Evolutionary conservation across 1,139 yeast genomes (phyloP), one percentile per base, ranked within the genome.

Genomic region (Saccharomycopsis hybrid): DNA sequence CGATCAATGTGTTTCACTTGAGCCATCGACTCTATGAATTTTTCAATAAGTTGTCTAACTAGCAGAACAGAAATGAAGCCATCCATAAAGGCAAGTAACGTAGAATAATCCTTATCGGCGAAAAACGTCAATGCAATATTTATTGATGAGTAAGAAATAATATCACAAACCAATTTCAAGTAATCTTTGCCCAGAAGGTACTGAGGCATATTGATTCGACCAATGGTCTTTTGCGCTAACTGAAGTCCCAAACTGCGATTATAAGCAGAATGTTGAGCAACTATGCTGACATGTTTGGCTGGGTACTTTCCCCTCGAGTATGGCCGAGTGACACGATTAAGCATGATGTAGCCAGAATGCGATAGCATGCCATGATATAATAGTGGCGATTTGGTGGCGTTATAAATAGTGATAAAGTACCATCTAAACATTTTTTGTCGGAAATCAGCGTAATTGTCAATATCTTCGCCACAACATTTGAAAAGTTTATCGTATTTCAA

Each of bases 381-480:
- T n/a, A 47, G 24, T 8, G 30, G 28, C 4, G 31, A 31, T 9
- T 24, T 4, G 4, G 43, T 13, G 13, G 47, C 47, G 11, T 38
- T 43, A 24, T 18, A 5, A 11, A 43, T 32, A 7, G 40, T 37
- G 41, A 37, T 43, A 35, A 43, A 18, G 28, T 37, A 43, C 50
- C 50, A 47, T 7, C 25, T 27, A 29, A 5, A 27, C 50, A 47
- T 43, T 35, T 24, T 9, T 8, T 38, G 36, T 13, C 47, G 35
- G 27, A 47, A 43, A 9, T 33, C n/a, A 11, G 31, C 39, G 30
- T 47, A 43, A 7, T 11, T 7, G 5, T 25, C 32, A 18, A 9
- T 13, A 41, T 43, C 50, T 25, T 47, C 50, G 13, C 40, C 47
- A 43, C 44, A 47, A 7, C 32, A 11, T 24, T 27, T 29, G 39